Percentiles rank a stretch among this genome's conserved stretches.
Conservation (phyloP, 1,284 basidiomycete species). For the Ustilago lituana region DNA sequence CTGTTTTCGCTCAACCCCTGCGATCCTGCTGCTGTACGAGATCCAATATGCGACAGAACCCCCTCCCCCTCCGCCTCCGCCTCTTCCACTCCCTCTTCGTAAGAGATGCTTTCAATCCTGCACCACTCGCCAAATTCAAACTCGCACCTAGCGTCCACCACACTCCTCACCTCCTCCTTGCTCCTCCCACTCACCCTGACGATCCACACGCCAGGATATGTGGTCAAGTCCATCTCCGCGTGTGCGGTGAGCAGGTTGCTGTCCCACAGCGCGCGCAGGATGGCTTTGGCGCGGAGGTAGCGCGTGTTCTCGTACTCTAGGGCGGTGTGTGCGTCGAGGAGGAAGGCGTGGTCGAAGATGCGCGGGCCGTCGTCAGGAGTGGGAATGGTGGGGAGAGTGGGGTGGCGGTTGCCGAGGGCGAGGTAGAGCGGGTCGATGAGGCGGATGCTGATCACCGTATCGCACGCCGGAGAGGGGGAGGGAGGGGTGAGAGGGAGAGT, state of each 20-base stretch:
- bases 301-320: slow-evolving; percentile 33
- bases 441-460: slow-evolving; percentile 15
- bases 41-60: no score
- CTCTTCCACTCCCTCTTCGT: no score
- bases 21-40: no score
- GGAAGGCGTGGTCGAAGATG: slow-evolving; percentile 28
- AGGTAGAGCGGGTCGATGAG: slow-evolving; percentile 25
- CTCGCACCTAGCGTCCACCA: neutral
- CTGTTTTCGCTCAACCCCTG: no score
- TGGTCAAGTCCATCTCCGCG: slow-evolving; percentile 10
- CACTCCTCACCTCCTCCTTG: neutral
- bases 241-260: neutral
- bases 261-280: slow-evolving; percentile 27
- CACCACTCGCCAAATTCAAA: slow-evolving; percentile 13
- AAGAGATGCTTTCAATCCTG: no score
- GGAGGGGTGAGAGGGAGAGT: neutral
- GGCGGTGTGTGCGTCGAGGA: slow-evolving; percentile 16
- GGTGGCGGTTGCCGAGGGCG: slow-evolving; percentile 22
- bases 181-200: neutral
- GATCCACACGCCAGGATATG: slow-evolving; percentile 12
- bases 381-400: neutral
- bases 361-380: neutral
- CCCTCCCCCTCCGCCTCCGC: neutral
- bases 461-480: no score
- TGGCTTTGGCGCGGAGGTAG: slow-evolving; percentile 23